phyloP scores from a whole-genome alignment of 805 yeast species.

The Clavispora carvajalis region DNA sequence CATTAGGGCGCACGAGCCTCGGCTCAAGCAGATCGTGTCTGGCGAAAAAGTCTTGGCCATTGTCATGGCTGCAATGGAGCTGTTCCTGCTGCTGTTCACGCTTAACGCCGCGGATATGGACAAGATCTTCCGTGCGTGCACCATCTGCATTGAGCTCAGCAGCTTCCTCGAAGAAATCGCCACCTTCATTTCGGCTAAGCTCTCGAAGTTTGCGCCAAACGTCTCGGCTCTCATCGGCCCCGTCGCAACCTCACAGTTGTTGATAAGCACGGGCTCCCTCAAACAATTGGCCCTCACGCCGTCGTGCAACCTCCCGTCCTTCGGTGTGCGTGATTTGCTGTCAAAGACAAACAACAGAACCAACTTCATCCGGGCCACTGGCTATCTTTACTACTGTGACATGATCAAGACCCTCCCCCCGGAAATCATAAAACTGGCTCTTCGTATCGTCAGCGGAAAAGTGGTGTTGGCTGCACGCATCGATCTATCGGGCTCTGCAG shows the following conservation, averaged over 20 bases:
- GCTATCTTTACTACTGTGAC: conserved; percentile 60
- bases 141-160: conserved; percentile 42
- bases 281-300: conserved; percentile 63
- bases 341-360: conserved; percentile 22
- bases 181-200: conserved; percentile 49
- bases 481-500: conserved; percentile 46
- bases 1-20: conserved; percentile 25
- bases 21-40: conserved; percentile 41
- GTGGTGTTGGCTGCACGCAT: conserved; percentile 77
- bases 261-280: conserved; percentile 67
- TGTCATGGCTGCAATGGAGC: conserved; percentile 64
- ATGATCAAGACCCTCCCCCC: conserved; percentile 55
- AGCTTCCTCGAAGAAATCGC: conserved; percentile 41
- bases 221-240: conserved; percentile 68
- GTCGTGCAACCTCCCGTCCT: conserved; percentile 75
- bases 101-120: conserved; percentile 27
- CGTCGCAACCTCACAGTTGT: conserved; percentile 63
- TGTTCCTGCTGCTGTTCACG: conserved; percentile 14
- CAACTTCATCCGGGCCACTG: conserved; percentile 54
- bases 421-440: conserved; percentile 58
- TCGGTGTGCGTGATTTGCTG: conserved; percentile 51
- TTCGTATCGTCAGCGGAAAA: conserved; percentile 77
- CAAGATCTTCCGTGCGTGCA: conserved; percentile 41
- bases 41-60: conserved; percentile 68
- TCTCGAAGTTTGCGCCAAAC: conserved; percentile 72